Evolutionary conservation across 1,284 basidiomycete species (phyloP).

Genomic region (Puccinia triticina): DNA sequence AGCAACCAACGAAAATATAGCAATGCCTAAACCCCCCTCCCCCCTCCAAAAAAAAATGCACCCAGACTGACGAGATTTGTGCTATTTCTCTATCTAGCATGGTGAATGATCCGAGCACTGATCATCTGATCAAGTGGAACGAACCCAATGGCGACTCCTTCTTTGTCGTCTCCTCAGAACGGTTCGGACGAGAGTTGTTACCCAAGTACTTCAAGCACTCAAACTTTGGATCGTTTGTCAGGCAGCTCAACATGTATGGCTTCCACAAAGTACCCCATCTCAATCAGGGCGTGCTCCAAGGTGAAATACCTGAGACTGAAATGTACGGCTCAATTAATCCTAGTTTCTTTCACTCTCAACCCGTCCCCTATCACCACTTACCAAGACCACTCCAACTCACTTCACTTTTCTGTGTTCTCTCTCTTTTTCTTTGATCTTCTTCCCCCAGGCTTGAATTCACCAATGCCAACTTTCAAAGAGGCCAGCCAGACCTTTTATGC

Average conservation of each 20-base stretch:
- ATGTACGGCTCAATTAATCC: slow-evolving; percentile 65
- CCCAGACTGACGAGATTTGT: not conserved
- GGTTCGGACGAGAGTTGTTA: slow-evolving; percentile 85
- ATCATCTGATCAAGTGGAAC: slow-evolving; percentile 85
- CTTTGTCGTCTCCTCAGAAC: slow-evolving; percentile 88
- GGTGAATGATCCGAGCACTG: slow-evolving; percentile 81
- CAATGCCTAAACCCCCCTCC: too few species aligned
- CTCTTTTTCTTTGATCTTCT: too few species aligned
- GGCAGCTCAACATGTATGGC: slow-evolving; percentile 85
- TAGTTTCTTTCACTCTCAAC: not conserved
- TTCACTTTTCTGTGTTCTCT: not conserved
- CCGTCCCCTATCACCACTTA: not conserved
- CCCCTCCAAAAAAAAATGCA: not conserved
- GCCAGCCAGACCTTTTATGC: slow-evolving; percentile 85
- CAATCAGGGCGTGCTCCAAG: slow-evolving; percentile 82
- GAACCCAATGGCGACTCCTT: slow-evolving; percentile 80
- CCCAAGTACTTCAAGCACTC: slow-evolving; percentile 95
- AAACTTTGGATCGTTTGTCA: slow-evolving; percentile 90
- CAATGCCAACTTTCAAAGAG: slow-evolving; percentile 84
- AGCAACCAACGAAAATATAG: too few species aligned
- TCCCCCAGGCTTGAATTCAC: slow-evolving; percentile 68
- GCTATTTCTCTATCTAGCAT: slow-evolving; percentile 67
- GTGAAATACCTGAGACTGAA: slow-evolving; percentile 73
- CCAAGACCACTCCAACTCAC: not conserved
- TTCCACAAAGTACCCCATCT: slow-evolving; percentile 69